Percentiles rank a stretch among this genome's conserved stretches.
phyloP scores from a whole-genome alignment of 495 filamentous ascomycete species.

The Pseudevernia furfuracea region DNA sequence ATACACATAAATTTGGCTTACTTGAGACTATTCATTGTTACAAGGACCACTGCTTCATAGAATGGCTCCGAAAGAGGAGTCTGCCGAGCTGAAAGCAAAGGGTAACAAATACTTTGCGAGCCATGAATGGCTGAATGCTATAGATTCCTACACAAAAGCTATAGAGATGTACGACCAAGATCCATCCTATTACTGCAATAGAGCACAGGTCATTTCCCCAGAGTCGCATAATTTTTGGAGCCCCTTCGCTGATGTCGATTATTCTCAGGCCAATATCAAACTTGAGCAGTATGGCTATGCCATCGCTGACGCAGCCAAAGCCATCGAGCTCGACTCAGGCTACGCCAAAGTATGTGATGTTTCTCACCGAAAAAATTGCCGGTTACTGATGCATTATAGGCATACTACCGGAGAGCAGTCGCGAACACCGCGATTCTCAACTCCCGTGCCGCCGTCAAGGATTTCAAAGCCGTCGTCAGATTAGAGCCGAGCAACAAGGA shows the following conservation, averaged over 20 bases:
- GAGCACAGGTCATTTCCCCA: slow-evolving; percentile 64
- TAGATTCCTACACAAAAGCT: slow-evolving; percentile 82
- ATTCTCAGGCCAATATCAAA: slow-evolving; percentile 77
- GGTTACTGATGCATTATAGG: slow-evolving; percentile 43
- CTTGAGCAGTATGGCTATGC: slow-evolving; percentile 90
- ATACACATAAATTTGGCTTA: not conserved
- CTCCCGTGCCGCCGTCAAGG: slow-evolving; percentile 77
- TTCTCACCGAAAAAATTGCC: not conserved
- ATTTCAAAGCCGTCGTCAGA: slow-evolving; percentile 87
- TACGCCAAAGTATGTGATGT: slow-evolving; percentile 68
- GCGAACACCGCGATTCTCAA: slow-evolving; percentile 84
- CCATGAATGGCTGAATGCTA: slow-evolving; percentile 79
- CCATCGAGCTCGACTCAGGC: slow-evolving; percentile 80
- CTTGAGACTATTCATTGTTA: not conserved
- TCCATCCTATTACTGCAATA: slow-evolving; percentile 84
- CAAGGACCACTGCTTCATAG: not conserved
- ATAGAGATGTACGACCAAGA: slow-evolving; percentile 80
- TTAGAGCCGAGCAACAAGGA: slow-evolving; percentile 80
- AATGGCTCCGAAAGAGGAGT: slow-evolving; percentile 54
- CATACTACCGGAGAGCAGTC: slow-evolving; percentile 89
- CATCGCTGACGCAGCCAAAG: slow-evolving; percentile 85
- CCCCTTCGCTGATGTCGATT: not conserved
- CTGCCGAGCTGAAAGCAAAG: slow-evolving; percentile 77
- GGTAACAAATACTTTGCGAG: slow-evolving; percentile 87
- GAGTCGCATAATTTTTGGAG: slow-evolving; percentile 4